Evolutionary conservation across 352 stramenopile species (phyloP), one percentile per base, ranked within the genome.

Genomic region (Phytopythium litorale): DNA sequence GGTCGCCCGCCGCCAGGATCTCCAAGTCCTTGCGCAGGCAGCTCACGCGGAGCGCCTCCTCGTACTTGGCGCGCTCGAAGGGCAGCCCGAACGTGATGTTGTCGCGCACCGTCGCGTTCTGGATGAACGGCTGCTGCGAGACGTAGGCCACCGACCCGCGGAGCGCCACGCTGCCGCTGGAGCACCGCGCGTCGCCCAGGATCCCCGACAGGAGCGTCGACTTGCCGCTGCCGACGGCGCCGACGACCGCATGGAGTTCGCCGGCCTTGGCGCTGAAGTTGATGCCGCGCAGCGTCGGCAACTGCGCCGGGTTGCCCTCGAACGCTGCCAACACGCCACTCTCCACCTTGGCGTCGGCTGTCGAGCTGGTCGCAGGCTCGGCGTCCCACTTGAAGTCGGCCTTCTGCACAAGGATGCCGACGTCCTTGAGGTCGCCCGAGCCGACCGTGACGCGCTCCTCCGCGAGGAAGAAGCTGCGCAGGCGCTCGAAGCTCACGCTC

Each of bases 31-130:
- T 84, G 19, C 75, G 68, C 25, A 98, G 75, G 37, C 70, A 70
- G 46, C 96, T 75, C 42, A 93, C 82, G 43, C 78, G 70, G 4
- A 91, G 28, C 4, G 78, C 77, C 40, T 81, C 65, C 18, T 92
- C 50, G 64, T 94, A 94, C 21, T 75, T 76, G 0, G 65, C 69
- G 12, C 72, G 70, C 25, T 96, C 73, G 35, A 89, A 97, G 0
- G 76, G 76, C 16, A 91, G 68, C 8, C 94, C 84, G 71, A 99
- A 99, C 54, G 97, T 87, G 69, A 99, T 98, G 73, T 99, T 99
- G 48, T 98, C 93, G 21, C 87, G 79, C 19, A 99, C 71, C 4
- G 89, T 98, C 12, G 92, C 96, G 67, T 99, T 99, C 62, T 98
- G 86, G 62, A 99, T 99, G 64, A 98, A 99, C 9, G 97, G 87